Base-by-base conservation (phyloP, 768 basidiomycete genomes). In the Amanita exitialis region DNA sequence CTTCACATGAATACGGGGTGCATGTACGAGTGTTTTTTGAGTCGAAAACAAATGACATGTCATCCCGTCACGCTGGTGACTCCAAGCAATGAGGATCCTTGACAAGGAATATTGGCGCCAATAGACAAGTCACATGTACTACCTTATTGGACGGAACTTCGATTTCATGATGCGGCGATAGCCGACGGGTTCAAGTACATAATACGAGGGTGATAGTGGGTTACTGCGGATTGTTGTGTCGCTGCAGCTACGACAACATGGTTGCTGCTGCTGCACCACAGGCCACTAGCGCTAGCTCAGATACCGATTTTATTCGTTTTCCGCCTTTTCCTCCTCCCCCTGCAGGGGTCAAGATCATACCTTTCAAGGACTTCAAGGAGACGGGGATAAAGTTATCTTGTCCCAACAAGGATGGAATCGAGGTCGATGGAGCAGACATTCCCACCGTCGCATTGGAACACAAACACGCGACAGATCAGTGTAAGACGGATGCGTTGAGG, bases 381-480 rank as follows among this genome's bases (percentile, higher is more conserved):
- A 63, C 57, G 20, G 66, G 71, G 6, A 68, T 74, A 35, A 59
- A 53, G 18, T 34, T 53, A 15, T 46, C 28, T 9, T 53, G 44
- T 20, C 37, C 45, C 13, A 28, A 42, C 13, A 12, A 30, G 10
- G 44, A 53, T 8, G 78, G 74, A n/a, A 61, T 66, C 28, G 86
- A 90, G 64, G 65, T 77, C 45, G 88, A 91, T 59, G 77, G 74
- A 0, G 61, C 76, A 1, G 86, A 83, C 8, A 77, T 88, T 47
- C 79, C 81, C 0, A 90, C 89, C 10, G 66, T 89, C 20, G 60
- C 68, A 34, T 65, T 86, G 50, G 62, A 63, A 25, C 65, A 68
- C 30, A 75, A 72, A 46, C 87, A 90, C 57, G 54, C 61, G 1
- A 73, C 71, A 3, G 82, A 84, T 51, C 61, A 64, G 49, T 76